Base-by-base conservation (phyloP, 2,329 filamentous ascomycete species). In the Aspergillus sp. region DNA sequence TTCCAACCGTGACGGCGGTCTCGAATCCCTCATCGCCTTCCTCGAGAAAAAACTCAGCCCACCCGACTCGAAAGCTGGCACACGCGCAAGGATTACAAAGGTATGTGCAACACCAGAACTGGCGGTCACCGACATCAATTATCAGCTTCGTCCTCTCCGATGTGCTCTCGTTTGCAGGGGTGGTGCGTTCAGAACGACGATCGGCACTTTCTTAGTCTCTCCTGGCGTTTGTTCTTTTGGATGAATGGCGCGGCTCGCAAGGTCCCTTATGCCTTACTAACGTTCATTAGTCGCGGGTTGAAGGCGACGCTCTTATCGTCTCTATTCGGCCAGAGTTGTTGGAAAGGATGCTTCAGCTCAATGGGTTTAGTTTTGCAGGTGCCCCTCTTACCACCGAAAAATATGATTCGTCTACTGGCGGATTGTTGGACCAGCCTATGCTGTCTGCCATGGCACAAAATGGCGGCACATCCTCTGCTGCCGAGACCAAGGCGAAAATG, bases 251-350 rank as follows among this genome's bases (percentile, higher is more conserved):
- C 69, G 69, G 63, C 68, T 70, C 72, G 32, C 32, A 77, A 75
- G 78, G 78, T 79, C 77, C 78, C 75, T 74, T 81, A 77, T 73
- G 77, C 78, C 82, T 84, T 86, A 83, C 87, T 91, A 90, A 91
- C 85, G 76, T 84, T 80, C 76, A 81, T 76, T 84, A 91, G 89
- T 89, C 88, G 80, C 85, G 85, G 69, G 79, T 84, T 72, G 86
- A 86, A 76, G 89, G 88, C 75, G 88, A 91, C 74, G 83, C 83
- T 68, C 83, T 92, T 65, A 85, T 89, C 72, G 83, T 92, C 69
- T 87, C 84, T 65, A 84, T 89, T 68, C 86, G 80, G 65, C 83
- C 86, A 70, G 85, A 88, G 65, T 86, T 91, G 67, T 82, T 85
- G 28, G 83, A 86, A 52, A 83, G 86, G 64, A 79, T 92, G 58